phyloP scores from a whole-genome alignment of 2,329 filamentous ascomycete genomes.

The Cercospora citrullina region DNA sequence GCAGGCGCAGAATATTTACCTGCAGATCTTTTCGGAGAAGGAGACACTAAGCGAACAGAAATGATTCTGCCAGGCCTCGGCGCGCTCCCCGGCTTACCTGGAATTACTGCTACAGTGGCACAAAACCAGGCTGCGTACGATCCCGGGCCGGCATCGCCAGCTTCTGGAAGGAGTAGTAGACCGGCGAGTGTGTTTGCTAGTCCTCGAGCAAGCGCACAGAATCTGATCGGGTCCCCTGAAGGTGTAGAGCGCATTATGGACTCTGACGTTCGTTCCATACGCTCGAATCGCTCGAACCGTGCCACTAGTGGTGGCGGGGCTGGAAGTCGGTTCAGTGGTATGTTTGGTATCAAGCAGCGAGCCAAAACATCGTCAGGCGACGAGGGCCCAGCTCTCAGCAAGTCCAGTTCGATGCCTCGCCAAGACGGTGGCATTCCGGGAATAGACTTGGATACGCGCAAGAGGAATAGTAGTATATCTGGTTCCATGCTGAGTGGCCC shows the following conservation, averaged over 20 bases:
- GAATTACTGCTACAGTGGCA: constrained; percentile 10
- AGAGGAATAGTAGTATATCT: constrained; percentile 56
- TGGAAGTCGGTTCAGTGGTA: constrained; percentile 54
- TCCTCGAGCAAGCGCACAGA: constrained; percentile 49
- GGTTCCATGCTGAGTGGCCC: constrained; percentile 50
- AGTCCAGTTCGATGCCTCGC: constrained; percentile 70
- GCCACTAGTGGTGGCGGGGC: constrained; percentile 41
- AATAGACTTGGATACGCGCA: constrained; percentile 35
- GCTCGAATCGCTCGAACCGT: constrained; percentile 53
- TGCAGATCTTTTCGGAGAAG: constrained; percentile 55
- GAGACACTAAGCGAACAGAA: constrained; percentile 29
- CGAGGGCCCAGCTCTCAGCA: constrained; percentile 62
- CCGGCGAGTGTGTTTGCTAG: constrained; percentile 51
- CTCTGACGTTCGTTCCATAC: constrained; percentile 49
- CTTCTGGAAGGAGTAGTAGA: constrained; percentile 43
- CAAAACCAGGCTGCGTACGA: constrained; percentile 3
- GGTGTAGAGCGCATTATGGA: constrained; percentile 40
- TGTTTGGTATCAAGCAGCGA: constrained; percentile 58
- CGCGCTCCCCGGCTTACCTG: constrained; percentile 44
- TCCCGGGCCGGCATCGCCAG: constrained; percentile 45
- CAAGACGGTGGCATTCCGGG: constrained; percentile 47
- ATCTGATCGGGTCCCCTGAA: constrained; percentile 46
- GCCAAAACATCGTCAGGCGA: constrained; percentile 62
- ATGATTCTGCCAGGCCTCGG: constrained; percentile 39
- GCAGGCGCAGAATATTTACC: constrained; percentile 69